Evolutionary conservation across 768 basidiomycete species (phyloP).

Genomic region (Lentinula raphanica): DNA sequence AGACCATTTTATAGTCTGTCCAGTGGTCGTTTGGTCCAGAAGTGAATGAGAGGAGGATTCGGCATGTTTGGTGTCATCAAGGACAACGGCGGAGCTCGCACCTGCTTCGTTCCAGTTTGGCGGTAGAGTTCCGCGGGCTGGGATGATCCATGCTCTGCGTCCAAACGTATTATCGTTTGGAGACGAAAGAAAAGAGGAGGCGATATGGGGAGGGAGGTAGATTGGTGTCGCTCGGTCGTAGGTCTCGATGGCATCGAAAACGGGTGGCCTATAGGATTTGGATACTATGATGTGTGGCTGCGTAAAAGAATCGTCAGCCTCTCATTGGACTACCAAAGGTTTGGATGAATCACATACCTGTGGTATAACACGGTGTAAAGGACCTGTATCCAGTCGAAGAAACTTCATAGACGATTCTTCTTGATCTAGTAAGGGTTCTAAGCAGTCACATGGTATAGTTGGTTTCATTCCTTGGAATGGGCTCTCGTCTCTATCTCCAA

Average conservation of each 20-base stretch:
- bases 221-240: neutral
- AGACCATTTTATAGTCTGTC: neutral
- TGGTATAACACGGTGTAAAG: neutral
- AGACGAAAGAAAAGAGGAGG: neutral
- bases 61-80: neutral
- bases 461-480: neutral
- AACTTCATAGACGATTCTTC: neutral
- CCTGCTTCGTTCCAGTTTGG: neutral
- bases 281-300: neutral
- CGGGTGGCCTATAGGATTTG: neutral
- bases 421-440: neutral
- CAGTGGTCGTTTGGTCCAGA: neutral
- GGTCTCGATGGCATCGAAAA: neutral
- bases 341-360: neutral
- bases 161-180: neutral
- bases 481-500: neutral
- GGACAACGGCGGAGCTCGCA: neutral
- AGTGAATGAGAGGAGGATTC: neutral
- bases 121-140: neutral
- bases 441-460: neutral
- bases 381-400: neutral
- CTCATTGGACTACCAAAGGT: neutral
- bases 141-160: constrained; percentile 1
- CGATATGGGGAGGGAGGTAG: neutral
- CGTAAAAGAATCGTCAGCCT: neutral